A percentile compares a stretch with the other conserved stretches of the same genome.
phyloP scores from a whole-genome alignment of 768 basidiomycete species.

The Boletellus emodensis region DNA sequence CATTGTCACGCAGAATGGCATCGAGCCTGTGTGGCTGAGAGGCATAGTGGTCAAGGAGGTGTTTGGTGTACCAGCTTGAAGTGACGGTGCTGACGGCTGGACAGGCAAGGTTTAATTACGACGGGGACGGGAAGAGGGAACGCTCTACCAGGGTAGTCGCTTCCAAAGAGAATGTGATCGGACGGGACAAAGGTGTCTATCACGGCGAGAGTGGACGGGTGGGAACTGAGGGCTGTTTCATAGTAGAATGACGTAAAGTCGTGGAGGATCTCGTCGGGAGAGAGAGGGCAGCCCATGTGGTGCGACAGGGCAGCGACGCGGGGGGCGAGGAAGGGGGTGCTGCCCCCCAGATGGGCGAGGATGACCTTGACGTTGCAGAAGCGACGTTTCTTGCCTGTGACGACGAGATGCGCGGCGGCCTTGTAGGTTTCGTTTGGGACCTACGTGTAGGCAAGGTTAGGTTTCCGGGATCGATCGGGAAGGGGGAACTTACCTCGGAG shows the following conservation, averaged over 20 bases:
- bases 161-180: slow-evolving; percentile 63
- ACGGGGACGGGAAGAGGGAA: background rate
- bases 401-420: slow-evolving; percentile 73
- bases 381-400: slow-evolving; percentile 63
- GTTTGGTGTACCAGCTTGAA: slow-evolving; percentile 58
- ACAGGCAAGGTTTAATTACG: background rate
- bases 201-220: slow-evolving; percentile 47
- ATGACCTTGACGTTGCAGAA: slow-evolving; percentile 60
- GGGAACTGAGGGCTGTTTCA: slow-evolving; percentile 65
- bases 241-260: slow-evolving; percentile 74
- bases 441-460: slow-evolving; percentile 32
- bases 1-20: slow-evolving; percentile 47
- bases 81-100: slow-evolving; percentile 56
- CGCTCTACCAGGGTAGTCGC: slow-evolving; percentile 67
- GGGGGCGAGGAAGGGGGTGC: slow-evolving; percentile 57
- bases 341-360: slow-evolving; percentile 74
- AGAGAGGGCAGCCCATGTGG: slow-evolving; percentile 67
- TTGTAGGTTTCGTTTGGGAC: slow-evolving; percentile 82
- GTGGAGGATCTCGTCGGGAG: slow-evolving; percentile 58
- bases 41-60: slow-evolving; percentile 48
- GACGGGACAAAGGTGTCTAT: slow-evolving; percentile 47
- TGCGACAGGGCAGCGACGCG: slow-evolving; percentile 65
- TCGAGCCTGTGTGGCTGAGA: slow-evolving; percentile 37
- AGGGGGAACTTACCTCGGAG: slow-evolving; percentile 46
- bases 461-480: slow-evolving; percentile 6